Evolutionary conservation across 805 yeast genomes (phyloP), one percentile per base, ranked within the genome.

Genomic region (Ogataea parapolymorpha): DNA sequence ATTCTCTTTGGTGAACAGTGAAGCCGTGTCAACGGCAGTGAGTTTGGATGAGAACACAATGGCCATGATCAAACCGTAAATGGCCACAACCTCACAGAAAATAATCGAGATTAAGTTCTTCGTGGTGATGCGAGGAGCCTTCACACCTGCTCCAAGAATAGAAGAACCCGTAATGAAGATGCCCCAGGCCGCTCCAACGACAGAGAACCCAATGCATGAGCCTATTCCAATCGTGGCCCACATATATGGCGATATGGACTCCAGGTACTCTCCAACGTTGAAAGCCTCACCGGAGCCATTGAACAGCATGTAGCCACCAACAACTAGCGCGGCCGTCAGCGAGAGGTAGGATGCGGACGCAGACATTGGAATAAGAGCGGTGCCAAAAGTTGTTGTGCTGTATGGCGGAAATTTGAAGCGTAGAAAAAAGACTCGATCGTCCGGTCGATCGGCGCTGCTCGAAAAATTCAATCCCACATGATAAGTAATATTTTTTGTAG

Each of bases 101-200:
- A 93, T 95, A 64, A 93, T 93, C 30, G 95, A 85, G 50, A 93
- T 95, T 62, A 93, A 77, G 65, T 93, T 93, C 73, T 93, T 93
- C 41, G 99, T 93, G 32, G 98, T 90, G 61, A 93, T 95, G 62
- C 98, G 75, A 38, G 99, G 99, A 11, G 96, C 93, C 65, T 86
- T 86, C 45, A 93, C 97, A 71, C 99, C 99, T 3, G 99, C 99
- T 55, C 99, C 99, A 48, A 93, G 68, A 54, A 93, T 86, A 22
- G 96, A 80, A 1, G 96, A 74, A 29, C 99, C 99, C 2, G 98
- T 91, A 47, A 93, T 77, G 63, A 91, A 93, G 53, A 93, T 93
- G 50, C 99, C 99, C 99, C 99, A 93, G 5, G 98, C 98, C 12
- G 99, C 99, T 28, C 99, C 99, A 30, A 90, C 83, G 12, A 93